Percentiles rank a stretch among this genome's conserved stretches.
Evolutionary conservation across 371 early-diverging fungal genomes (phyloP).

Genomic region (Mortierella sp.): DNA sequence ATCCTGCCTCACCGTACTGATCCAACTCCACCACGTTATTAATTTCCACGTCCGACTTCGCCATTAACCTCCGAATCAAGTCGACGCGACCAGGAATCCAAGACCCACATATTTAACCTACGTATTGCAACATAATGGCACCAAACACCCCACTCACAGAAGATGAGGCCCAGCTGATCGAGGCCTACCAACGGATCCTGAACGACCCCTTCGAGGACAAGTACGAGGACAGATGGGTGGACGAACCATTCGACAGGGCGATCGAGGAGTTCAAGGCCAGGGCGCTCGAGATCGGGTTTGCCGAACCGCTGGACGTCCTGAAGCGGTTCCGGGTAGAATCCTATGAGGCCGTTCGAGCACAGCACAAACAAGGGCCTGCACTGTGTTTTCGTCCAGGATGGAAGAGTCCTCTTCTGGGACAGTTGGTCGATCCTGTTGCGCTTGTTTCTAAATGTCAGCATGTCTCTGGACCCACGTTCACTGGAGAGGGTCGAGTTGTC

Average conservation of each 20-base stretch:
- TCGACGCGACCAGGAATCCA: background rate
- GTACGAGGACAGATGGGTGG: slow-evolving; percentile 55
- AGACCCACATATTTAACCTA: background rate
- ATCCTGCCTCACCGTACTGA: background rate
- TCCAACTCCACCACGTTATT: background rate
- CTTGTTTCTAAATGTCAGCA: slow-evolving; percentile 28
- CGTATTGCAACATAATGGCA: slow-evolving; percentile 13
- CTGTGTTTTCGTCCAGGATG: slow-evolving; percentile 50
- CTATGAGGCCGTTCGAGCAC: slow-evolving; percentile 36
- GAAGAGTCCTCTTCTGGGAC: slow-evolving; percentile 41
- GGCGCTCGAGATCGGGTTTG: slow-evolving; percentile 45
- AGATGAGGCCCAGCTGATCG: slow-evolving; percentile 28
- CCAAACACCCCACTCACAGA: slow-evolving; percentile 30
- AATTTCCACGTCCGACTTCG: background rate
- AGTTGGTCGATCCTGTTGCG: slow-evolving; percentile 8
- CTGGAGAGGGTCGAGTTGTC: slow-evolving; percentile 19
- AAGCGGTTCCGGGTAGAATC: slow-evolving; percentile 39
- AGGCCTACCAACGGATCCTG: slow-evolving; percentile 45
- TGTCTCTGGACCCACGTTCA: slow-evolving; percentile 35
- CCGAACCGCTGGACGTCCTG: slow-evolving; percentile 46
- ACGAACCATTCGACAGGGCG: slow-evolving; percentile 45
- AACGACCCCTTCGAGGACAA: slow-evolving; percentile 55
- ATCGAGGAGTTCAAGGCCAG: slow-evolving; percentile 42
- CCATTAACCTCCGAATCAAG: background rate
- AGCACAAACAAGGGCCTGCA: slow-evolving; percentile 46